Evolutionary conservation across 2,329 filamentous ascomycete genomes (phyloP), one percentile per base, ranked within the genome.

Genomic region (Mariannaea sp.): DNA sequence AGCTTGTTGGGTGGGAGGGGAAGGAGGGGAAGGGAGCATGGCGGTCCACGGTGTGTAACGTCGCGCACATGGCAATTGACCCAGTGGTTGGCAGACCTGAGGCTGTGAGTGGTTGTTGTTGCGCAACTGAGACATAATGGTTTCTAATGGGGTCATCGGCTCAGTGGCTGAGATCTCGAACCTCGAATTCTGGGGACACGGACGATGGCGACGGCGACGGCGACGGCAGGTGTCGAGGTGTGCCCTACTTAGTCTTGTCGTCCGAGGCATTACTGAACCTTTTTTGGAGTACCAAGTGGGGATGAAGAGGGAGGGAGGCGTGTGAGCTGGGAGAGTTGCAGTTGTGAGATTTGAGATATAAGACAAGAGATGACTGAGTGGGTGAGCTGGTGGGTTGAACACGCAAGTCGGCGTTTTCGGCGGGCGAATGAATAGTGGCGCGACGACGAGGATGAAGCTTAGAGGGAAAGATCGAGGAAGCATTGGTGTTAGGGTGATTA

Each of bases 111-210:
- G 44, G 22, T 5, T 24, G 51, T 5, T 24, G 51, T 36, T 41
- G n/a, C 22, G 44, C 43, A 51, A 47, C 40, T 59, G 48, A 62
- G 58, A 62, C 58, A 64, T 61, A 51, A 49, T 56, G 60, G 48
- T 48, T 50, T 57, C 39, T 17, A 22, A 53, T 36, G 33, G 49
- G 42, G 40, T 47, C 56, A 65, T 65, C 62, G 60, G 56, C 54
- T 56, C 62, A 65, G 62, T 65, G 62, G 60, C 62, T 60, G 60
- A 47, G 39, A 56, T 58, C 62, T 65, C 54, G 58, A 65, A 53
- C 40, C 52, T 38, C 38, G 44, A 32, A 43, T 41, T 14, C 10
- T 36, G 33, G 33, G 33, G 33, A 36, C 22, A 16, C 24, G 24
- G 44, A 20, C 27, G 44, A 47, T 33, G 36, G 29, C 33, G 35